Evolutionary conservation across 73 alveolate species (phyloP), one percentile per base, ranked within the genome.

Genomic region (Paraurostyla sp.): DNA sequence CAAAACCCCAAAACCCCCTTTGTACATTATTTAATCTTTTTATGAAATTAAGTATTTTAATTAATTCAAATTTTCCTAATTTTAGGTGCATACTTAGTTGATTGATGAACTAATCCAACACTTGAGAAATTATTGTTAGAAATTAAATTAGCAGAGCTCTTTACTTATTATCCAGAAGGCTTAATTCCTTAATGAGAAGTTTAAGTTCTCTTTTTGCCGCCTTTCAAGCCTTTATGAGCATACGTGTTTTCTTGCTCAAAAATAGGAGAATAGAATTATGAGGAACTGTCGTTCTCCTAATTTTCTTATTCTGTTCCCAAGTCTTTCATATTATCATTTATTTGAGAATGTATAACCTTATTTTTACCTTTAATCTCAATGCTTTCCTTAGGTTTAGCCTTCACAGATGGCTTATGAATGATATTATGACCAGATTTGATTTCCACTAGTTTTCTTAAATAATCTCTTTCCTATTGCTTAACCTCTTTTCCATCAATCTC

Each of bases 401-500:
- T 54, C 30, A 54, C 58, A 56, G 3, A 6, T 7, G 41, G 15
- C 29, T 4, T 38, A 13, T 22, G 82, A 40, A 16, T 65, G 2
- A 15, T 65, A 46, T 46, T 85, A 6, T 45, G 86, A 22, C 35
- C 73, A 73, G 76, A 52, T 52, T 40, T 88, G 35, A 75, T 88
- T 88, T 57, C 87, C 22, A 57, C 91, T 22, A 88, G 80, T 2
- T 76, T 50, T 2, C 60, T 33, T 27, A 88, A 59, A 71, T 88
- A 88, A 20, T 63, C 42, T 33, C 94, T 78, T 60, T 75, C 89
- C 30, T 88, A 48, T 42, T 60, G 29, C n/a, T 91, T 80, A 18
- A 88, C 82, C 45, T 88, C 45, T 65, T 85, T 65, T 4, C 49
- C 41, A 49, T 85, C 86, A 4, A 69, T 23, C 40, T 80, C 83